phyloP scores from a whole-genome alignment of 768 basidiomycete genomes.

The Amanita pallidorosea region DNA sequence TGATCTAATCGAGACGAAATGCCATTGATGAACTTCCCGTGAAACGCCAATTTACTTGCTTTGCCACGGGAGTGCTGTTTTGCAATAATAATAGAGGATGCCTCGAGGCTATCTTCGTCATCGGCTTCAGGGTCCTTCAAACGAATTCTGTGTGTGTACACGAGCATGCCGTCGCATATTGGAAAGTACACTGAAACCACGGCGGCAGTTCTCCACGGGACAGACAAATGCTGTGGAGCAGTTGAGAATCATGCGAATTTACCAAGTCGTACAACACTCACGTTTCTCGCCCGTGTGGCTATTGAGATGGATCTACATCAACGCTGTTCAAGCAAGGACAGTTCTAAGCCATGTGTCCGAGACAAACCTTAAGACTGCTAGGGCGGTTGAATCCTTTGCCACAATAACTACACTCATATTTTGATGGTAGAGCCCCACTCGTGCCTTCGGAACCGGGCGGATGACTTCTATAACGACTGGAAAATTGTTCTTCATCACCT shows the following conservation, averaged over 20 bases:
- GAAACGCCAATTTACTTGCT: not conserved
- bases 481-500: conserved; percentile 27
- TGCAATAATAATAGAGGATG: conserved; percentile 5
- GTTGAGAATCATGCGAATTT: conserved; percentile 8
- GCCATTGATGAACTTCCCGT: conserved; percentile 11
- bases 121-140: conserved; percentile 23
- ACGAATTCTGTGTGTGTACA: conserved; percentile 36
- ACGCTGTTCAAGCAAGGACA: conserved; percentile 3
- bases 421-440: conserved; percentile 21
- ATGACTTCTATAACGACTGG: conserved; percentile 14
- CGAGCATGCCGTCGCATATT: conserved; percentile 85
- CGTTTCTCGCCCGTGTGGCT: conserved; percentile 83
- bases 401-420: conserved; percentile 73
- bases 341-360: conserved; percentile 6
- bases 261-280: conserved; percentile 26
- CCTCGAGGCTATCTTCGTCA: conserved; percentile 33
- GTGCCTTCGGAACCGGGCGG: conserved; percentile 9
- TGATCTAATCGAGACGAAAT: conserved; percentile 24
- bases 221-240: conserved; percentile 54
- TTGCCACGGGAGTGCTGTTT: not conserved
- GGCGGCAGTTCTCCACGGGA: conserved; percentile 64
- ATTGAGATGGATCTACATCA: conserved; percentile 63
- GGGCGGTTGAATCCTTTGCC: conserved; percentile 76
- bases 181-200: conserved; percentile 78
- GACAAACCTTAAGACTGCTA: conserved; percentile 65